Percentiles rank a stretch among this genome's conserved stretches.
These are phyloP conservation scores for Colletotrichum incanum DNA, from an alignment of 2,329 filamentous ascomycete genomes.

Conservation along the genomic window DNA sequence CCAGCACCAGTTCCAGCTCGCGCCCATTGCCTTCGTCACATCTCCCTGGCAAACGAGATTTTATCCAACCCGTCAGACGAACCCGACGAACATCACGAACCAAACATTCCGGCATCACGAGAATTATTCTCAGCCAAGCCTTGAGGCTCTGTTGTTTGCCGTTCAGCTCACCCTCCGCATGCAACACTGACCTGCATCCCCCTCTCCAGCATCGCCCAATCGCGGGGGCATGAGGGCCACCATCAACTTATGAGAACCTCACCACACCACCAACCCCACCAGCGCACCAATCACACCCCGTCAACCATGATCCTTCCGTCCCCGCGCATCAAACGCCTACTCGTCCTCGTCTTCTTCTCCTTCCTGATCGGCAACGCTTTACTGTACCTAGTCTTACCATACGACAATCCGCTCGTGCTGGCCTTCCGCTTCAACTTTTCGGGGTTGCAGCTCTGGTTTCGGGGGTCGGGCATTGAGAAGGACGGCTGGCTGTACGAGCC, in stretches of 20 bases:
- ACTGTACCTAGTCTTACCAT: constrained; percentile 37
- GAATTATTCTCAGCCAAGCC: no score
- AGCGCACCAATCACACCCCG: background rate
- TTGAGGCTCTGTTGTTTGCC: background rate
- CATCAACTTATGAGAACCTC: constrained; percentile 16
- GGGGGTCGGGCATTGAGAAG: constrained; percentile 48
- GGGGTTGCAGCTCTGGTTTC: constrained; percentile 52
- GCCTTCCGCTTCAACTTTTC: constrained; percentile 43
- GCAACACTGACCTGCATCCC: background rate
- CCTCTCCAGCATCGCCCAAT: background rate
- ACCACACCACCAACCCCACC: background rate
- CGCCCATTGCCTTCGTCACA: background rate
- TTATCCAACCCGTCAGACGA: background rate
- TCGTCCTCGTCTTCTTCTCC: constrained; percentile 6
- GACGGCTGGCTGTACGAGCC: constrained; percentile 61
- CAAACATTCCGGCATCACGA: background rate
- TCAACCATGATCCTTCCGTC: constrained; percentile 26
- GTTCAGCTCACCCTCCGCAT: background rate
- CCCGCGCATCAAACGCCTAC: constrained; percentile 31
- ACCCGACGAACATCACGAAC: background rate
- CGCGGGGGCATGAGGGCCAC: background rate
- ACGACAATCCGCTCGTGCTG: constrained; percentile 41
- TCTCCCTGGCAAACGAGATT: background rate
- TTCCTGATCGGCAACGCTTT: constrained; percentile 36
- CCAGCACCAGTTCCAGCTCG: background rate